Base-by-base conservation (phyloP, 2,329 filamentous ascomycete species). In the Alternaria atra region DNA sequence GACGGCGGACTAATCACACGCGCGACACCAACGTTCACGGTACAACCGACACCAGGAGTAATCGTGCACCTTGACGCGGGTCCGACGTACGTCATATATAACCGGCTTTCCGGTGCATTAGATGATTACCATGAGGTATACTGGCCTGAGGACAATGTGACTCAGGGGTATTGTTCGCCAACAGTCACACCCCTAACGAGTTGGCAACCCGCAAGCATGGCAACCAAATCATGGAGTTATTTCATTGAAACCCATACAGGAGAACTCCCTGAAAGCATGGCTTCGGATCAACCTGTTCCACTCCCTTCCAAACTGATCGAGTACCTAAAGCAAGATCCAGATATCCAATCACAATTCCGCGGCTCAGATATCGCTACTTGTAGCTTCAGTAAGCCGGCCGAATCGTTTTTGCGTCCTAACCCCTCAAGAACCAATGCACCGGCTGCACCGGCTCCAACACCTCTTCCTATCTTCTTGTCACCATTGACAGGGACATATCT, bases 71-170 rank as follows among this genome's bases (percentile, higher is more conserved):
- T 74, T 23, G 58, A 67, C 10, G 69, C 68, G 23, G 74, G 73
- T 2, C 71, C 73, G 6, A 76, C 72, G 1, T 78, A 77, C 55
- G 63, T 78, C 1, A 66, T 74, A 8, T 78, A 76, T 54, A 68
- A 69, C 13, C 55, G 65, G 17, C 35, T 78, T 2, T 65, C 51
- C 9, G 76, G 75, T 27, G 76, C 66, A 12, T 48, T 67, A 9
- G 67, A 74, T 30, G 25, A 52, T 8, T 55, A 29, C 13, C 50
- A 55, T 12, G 54, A 64, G 34, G 37, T 48, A 20, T 9, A 60
- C 51, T n/a, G 34, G 58, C 23, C 30, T 7, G 29, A 46, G 15
- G 15, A 35, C 9, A 7, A 48, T 3, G 30, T 48, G 20, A 64
- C 54, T 9, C n/a, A 52, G 8, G 52, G 43, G 6, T 59, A 44